Conservation (phyloP, 768 basidiomycete genomes). For the Aureoboletus auriporus region DNA sequence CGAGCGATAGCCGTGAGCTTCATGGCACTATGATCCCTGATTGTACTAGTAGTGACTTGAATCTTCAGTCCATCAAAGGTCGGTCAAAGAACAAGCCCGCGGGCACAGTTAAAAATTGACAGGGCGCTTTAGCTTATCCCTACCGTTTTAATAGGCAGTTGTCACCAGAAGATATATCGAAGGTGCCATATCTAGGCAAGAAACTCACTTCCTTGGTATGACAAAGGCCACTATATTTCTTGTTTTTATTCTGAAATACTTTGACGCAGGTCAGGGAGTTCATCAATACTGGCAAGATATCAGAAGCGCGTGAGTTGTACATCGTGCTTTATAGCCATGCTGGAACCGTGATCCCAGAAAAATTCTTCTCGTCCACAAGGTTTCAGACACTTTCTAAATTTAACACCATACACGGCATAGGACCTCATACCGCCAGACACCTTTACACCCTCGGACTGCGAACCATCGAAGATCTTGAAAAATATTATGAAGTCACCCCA, state of each 20-base stretch:
- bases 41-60: not conserved
- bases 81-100: not conserved
- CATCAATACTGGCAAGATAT: slow-evolving; percentile 47
- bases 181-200: slow-evolving; percentile 46
- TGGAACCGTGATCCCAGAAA: slow-evolving; percentile 34
- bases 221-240: not conserved
- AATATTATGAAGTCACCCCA: slow-evolving; percentile 44
- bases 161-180: slow-evolving; percentile 35
- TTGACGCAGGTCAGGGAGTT: slow-evolving; percentile 58
- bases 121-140: slow-evolving; percentile 43
- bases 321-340: slow-evolving; percentile 7
- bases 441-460: slow-evolving; percentile 65
- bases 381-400: slow-evolving; percentile 58
- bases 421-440: slow-evolving; percentile 61
- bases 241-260: not conserved
- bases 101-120: not conserved
- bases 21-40: not conserved
- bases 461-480: slow-evolving; percentile 63
- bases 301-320: slow-evolving; percentile 46
- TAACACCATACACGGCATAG: slow-evolving; percentile 67
- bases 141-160: slow-evolving; percentile 35
- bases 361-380: slow-evolving; percentile 44
- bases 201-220: slow-evolving; percentile 49
- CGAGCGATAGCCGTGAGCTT: slow-evolving; percentile 63
- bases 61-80: slow-evolving; percentile 47